Evolutionary conservation across 1,284 basidiomycete species (phyloP), one percentile per base, ranked within the genome.

Genomic region (Microbotryum intermedium): DNA sequence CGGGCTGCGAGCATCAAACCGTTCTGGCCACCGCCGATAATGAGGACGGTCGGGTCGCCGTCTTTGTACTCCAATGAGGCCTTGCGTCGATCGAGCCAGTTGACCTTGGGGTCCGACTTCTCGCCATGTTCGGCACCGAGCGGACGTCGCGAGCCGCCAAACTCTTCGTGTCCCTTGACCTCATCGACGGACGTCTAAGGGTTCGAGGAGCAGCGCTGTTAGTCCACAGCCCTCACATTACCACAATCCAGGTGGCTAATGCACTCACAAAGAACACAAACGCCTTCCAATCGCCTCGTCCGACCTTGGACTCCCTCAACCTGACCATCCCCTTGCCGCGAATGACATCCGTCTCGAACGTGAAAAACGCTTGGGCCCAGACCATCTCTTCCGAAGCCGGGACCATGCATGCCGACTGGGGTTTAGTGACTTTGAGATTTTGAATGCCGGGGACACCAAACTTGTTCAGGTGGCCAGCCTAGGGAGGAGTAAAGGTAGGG

Each of bases 1-100:
- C 70, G 68, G 11, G 73, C 72, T 0, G 72, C 70, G 23, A 72
- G 58, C 61, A 69, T 73, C 29, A 75, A 59, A 1, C 74, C 74
- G 53, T 70, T 71, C 52, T 75, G 74, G n/a, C 74, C 74, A 3
- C 60, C 69, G 7, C 69, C 68, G 18, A 70, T 52, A 49, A 70
- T 66, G 50, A 71, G 58, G 6, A 70, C 69, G 2, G 59, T 57
- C 16, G 70, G 70, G 26, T 71, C 70, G 13, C 53, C 59, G 18
- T 63, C 53, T 43, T 69, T 61, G 51, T 68, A 71, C 48, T 67
- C 64, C 44, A 59, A 23, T 29, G 50, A 48, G 49, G 60, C 54
- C 25, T 47, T 34, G 45, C 63, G 63, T n/a, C 26, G 30, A 43
- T 71, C 67, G 46, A 67, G 61, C 70, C 70, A 71, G 63, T 71